Evolutionary conservation across 768 basidiomycete species (phyloP).

Genomic region (Holtermanniella nyarrowii): DNA sequence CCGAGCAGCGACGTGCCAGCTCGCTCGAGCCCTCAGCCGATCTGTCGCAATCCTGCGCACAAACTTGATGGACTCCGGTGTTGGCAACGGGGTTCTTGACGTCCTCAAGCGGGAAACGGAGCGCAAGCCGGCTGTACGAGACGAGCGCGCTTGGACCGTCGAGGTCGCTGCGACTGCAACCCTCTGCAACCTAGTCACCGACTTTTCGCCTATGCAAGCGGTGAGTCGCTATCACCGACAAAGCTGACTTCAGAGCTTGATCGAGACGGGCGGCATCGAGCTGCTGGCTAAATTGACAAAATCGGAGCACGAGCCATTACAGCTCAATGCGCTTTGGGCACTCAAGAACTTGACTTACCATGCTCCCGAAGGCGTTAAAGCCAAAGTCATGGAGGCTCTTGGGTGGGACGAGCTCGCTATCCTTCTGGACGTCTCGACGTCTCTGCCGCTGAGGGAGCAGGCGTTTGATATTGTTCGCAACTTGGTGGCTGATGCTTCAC

Average conservation of each 20-base stretch:
- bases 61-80: constrained; percentile 68
- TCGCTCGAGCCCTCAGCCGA: constrained; percentile 66
- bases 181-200: constrained; percentile 75
- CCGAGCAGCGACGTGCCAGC: constrained; percentile 77
- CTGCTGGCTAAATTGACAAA: constrained; percentile 54
- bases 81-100: constrained; percentile 61
- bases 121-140: constrained; percentile 5
- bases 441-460: constrained; percentile 15
- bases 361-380: constrained; percentile 53
- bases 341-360: constrained; percentile 71
- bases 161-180: constrained; percentile 59
- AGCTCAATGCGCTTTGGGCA: constrained; percentile 71
- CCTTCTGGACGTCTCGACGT: constrained; percentile 4
- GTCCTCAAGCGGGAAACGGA: constrained; percentile 44
- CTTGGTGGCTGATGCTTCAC: constrained; percentile 21
- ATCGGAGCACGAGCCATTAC: constrained; percentile 50
- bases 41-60: constrained; percentile 72
- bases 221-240: constrained; percentile 44
- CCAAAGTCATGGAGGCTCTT: constrained; percentile 55
- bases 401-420: constrained; percentile 54
- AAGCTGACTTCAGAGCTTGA: constrained; percentile 46
- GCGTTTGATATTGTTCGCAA: constrained; percentile 26
- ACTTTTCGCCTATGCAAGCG: constrained; percentile 67
- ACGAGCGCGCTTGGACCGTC: constrained; percentile 61
- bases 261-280: constrained; percentile 59